Percentiles rank a stretch among this genome's conserved stretches.
phyloP scores from a whole-genome alignment of 2,329 filamentous ascomycete species.

The Colletotrichum godetiae region DNA sequence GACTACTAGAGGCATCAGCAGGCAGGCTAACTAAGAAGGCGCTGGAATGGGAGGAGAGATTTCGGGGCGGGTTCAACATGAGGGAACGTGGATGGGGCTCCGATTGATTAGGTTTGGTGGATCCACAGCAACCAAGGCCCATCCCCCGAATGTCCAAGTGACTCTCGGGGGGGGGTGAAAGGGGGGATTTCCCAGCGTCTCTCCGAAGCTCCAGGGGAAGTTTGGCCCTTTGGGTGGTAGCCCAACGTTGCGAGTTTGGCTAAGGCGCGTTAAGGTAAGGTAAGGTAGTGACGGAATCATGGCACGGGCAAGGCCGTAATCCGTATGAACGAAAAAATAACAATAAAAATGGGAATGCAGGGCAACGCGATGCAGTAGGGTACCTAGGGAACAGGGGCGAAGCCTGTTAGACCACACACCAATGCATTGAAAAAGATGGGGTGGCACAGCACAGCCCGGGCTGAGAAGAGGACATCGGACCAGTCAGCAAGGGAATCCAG shows the following conservation, averaged over 20 bases:
- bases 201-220: neutral
- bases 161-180: neutral
- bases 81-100: conserved; percentile 30
- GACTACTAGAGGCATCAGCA: neutral
- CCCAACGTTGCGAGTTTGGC: neutral
- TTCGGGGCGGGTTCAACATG: conserved; percentile 20
- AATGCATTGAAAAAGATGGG: conserved; percentile 22
- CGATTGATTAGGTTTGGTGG: conserved; percentile 33
- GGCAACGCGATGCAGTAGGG: conserved; percentile 7
- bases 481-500: conserved; percentile 3
- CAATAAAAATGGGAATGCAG: conserved; percentile 18
- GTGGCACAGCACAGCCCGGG: conserved; percentile 27
- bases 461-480: conserved; percentile 4
- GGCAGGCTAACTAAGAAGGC: conserved; percentile 9
- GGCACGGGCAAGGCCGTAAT: neutral
- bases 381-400: conserved; percentile 19
- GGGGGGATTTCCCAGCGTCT: neutral
- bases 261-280: neutral
- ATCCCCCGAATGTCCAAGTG: conserved; percentile 15
- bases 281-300: conserved; percentile 16
- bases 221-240: neutral
- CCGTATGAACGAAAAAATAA: neutral
- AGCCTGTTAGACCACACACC: conserved; percentile 22
- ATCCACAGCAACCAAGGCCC: conserved; percentile 31
- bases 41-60: conserved; percentile 27